Evolutionary conservation across 306 rosid species (phyloP).

Genomic region (Myrica gale): DNA sequence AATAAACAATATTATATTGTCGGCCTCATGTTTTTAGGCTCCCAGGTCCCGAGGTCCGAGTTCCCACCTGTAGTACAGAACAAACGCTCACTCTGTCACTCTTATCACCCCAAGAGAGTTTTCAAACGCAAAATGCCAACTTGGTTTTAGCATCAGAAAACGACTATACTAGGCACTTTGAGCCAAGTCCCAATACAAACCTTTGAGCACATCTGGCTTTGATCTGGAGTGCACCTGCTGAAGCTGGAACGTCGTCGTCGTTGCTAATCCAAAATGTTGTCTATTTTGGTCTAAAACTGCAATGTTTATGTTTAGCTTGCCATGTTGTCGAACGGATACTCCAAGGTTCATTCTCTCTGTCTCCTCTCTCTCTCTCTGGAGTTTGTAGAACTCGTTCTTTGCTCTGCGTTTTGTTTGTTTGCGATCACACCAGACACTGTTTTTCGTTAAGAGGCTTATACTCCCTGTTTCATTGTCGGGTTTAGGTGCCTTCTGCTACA

Average conservation of each 20-base stretch:
- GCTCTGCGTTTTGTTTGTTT: conserved; percentile 5
- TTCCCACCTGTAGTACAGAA: not conserved
- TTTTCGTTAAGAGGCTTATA: not conserved
- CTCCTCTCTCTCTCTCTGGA: not conserved
- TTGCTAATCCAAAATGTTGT: not conserved
- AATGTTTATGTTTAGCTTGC: not conserved
- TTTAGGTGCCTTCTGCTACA: not conserved
- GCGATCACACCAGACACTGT: conserved; percentile 12
- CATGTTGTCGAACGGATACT: not conserved
- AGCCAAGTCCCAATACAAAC: not conserved
- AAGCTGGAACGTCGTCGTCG: conserved; percentile 19
- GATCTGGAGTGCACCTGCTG: not conserved
- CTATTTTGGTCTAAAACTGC: conserved; percentile 10
- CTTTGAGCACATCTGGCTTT: not conserved
- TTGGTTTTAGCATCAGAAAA: not conserved
- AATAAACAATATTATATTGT: conserved; percentile 1
- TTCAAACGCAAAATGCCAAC: not conserved
- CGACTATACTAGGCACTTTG: not conserved
- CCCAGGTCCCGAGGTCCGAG: not conserved
- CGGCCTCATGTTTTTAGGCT: conserved; percentile 4
- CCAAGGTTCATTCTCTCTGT: conserved; percentile 1
- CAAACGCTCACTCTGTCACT: not conserved
- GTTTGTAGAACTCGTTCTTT: not conserved
- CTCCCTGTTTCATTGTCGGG: not conserved
- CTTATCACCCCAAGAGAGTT: not conserved